Conservation (phyloP, 352 stramenopile genomes). For the Phytopythium cucurbitacearum region DNA sequence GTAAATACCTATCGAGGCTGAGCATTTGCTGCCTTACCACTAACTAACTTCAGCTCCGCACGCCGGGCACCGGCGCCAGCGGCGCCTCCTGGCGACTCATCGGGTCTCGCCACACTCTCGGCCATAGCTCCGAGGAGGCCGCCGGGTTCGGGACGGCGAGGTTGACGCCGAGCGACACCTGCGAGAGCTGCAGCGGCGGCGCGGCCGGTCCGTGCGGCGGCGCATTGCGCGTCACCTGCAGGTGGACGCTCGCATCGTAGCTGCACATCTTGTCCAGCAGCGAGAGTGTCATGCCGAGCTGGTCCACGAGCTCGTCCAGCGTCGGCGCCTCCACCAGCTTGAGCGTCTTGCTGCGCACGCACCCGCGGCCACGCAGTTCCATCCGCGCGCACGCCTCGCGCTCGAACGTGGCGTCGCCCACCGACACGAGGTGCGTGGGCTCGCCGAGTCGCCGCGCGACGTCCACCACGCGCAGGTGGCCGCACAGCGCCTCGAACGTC, state of each 20-base stretch:
- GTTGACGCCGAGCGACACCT: neutral
- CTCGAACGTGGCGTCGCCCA: slow-evolving; percentile 51
- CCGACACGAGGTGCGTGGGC: slow-evolving; percentile 43
- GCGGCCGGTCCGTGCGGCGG: neutral
- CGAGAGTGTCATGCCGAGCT: slow-evolving; percentile 30
- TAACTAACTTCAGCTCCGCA: neutral
- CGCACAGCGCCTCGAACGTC: slow-evolving; percentile 45
- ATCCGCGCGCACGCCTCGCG: slow-evolving; percentile 47
- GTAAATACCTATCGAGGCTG: too few species aligned
- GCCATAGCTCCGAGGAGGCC: neutral
- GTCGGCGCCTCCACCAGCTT: slow-evolving; percentile 44
- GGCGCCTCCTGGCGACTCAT: neutral
- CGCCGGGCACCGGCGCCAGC: neutral
- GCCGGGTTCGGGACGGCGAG: neutral
- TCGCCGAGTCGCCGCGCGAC: slow-evolving; percentile 19
- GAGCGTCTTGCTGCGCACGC: slow-evolving; percentile 48
- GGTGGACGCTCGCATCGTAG: slow-evolving; percentile 33
- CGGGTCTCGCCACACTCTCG: neutral
- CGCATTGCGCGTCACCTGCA: slow-evolving; percentile 23
- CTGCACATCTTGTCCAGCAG: slow-evolving; percentile 39
- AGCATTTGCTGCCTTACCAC: too few species aligned
- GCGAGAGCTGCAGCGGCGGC: slow-evolving; percentile 1
- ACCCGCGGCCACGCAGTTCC: slow-evolving; percentile 21
- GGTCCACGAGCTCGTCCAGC: slow-evolving; percentile 37
- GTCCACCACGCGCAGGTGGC: slow-evolving; percentile 40